These are phyloP conservation scores for Sporobolomyces roseus DNA, from an alignment of 768 basidiomycete genomes.

Conservation along the genomic window DNA sequence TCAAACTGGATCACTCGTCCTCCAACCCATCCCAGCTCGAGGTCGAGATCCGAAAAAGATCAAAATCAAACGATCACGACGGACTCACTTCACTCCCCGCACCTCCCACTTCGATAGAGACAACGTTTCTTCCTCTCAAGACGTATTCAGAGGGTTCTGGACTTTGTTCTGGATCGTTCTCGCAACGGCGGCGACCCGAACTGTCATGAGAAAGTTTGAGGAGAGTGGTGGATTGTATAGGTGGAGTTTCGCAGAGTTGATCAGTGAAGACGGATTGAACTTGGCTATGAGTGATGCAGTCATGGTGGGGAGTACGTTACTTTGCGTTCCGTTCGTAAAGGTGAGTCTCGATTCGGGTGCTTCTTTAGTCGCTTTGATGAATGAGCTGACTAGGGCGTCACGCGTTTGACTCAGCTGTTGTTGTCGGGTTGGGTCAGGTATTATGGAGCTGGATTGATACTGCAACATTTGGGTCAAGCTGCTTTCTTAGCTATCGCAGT, in stretches of 20 bases:
- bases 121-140: conserved; percentile 67
- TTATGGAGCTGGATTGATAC: conserved; percentile 65
- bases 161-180: conserved; percentile 77
- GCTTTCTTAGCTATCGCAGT: conserved; percentile 67
- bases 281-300: conserved; percentile 79
- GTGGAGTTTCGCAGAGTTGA: conserved; percentile 74
- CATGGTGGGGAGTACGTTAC: conserved; percentile 67
- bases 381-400: background rate
- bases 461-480: conserved; percentile 80
- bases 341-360: conserved; percentile 46
- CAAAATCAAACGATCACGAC: background rate
- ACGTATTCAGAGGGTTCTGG: conserved; percentile 74
- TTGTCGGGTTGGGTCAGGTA: conserved; percentile 76
- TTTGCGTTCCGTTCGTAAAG: conserved; percentile 78
- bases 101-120: conserved; percentile 77
- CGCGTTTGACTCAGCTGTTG: conserved; percentile 49
- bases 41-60: conserved; percentile 14
- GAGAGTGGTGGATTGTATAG: conserved; percentile 72
- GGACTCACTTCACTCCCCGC: conserved; percentile 65
- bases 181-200: conserved; percentile 75
- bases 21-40: conserved; percentile 19
- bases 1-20: background rate
- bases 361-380: no score
- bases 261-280: conserved; percentile 76
- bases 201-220: conserved; percentile 57